phyloP scores from a whole-genome alignment of 31 red algal species.

The Porphyra umbilicalis region DNA sequence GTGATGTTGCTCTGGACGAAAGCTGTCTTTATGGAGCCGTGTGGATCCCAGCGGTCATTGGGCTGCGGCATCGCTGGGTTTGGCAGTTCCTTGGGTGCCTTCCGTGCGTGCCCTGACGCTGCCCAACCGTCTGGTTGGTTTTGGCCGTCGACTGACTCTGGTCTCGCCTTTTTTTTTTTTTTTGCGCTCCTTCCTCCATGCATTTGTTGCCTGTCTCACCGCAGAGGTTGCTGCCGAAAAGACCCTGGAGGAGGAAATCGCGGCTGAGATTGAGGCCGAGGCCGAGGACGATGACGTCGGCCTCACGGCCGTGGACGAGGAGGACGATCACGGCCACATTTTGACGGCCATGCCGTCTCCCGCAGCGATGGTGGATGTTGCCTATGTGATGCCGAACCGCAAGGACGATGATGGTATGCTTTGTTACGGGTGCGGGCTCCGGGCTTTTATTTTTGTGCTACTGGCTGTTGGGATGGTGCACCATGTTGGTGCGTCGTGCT shows the following conservation, averaged over 20 bases:
- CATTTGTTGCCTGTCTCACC: not conserved
- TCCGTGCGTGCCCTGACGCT: no score
- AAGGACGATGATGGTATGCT: not conserved
- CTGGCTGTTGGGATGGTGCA: not conserved
- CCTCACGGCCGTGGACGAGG: not conserved
- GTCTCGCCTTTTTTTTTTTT: not conserved
- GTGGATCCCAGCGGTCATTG: no score
- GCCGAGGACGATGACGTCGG: not conserved
- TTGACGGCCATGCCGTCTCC: not conserved
- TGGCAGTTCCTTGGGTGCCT: no score
- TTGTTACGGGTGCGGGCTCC: not conserved
- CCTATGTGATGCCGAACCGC: not conserved
- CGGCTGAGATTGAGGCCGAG: not conserved
- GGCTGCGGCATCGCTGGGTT: no score
- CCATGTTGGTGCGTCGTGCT: not conserved
- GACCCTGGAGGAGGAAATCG: not conserved
- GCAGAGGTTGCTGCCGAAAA: not conserved
- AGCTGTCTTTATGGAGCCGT: no score
- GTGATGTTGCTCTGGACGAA: no score
- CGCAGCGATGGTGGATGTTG: not conserved
- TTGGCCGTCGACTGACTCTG: no score
- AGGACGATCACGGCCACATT: not conserved
- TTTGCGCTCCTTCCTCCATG: no score
- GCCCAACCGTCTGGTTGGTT: no score
- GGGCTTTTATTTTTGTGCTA: not conserved